phyloP scores from a whole-genome alignment of 352 stramenopile genomes.

The Phytophthora sp. region DNA sequence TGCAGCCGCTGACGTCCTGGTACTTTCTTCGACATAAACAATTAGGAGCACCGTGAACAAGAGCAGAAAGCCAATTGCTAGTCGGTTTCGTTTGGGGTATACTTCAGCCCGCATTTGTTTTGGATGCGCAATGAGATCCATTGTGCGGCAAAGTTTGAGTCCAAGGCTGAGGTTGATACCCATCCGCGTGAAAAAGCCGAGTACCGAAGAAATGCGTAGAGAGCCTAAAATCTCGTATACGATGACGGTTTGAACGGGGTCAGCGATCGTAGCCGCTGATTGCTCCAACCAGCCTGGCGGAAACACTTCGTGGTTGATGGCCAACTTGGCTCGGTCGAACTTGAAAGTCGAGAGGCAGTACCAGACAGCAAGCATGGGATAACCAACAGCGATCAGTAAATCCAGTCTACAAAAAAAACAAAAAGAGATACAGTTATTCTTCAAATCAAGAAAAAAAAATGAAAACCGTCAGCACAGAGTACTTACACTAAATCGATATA shows the following conservation, averaged over 20 bases:
- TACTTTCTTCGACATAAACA: conserved; percentile 14
- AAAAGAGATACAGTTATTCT: no score
- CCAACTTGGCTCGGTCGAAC: conserved; percentile 25
- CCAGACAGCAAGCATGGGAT: conserved; percentile 22
- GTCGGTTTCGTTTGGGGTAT: conserved; percentile 16
- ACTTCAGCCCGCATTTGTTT: not conserved
- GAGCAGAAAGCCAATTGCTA: conserved; percentile 4
- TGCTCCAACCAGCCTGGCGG: conserved; percentile 18
- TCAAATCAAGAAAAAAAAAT: not conserved
- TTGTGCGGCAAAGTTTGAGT: conserved; percentile 8
- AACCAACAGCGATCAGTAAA: conserved; percentile 20
- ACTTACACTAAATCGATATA: conserved; percentile 40
- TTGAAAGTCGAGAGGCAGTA: conserved; percentile 25
- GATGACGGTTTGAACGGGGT: conserved; percentile 12
- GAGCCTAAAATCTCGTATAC: conserved; percentile 32
- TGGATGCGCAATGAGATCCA: not conserved
- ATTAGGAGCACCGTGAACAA: conserved; percentile 2
- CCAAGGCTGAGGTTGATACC: conserved; percentile 34
- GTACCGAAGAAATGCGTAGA: conserved; percentile 30
- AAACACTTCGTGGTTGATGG: conserved; percentile 28
- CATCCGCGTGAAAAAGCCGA: conserved; percentile 33
- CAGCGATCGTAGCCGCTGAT: conserved; percentile 5
- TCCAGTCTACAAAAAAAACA: conserved; percentile 34
- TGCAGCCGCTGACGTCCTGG: conserved; percentile 1
- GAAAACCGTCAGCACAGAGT: no score